Evolutionary conservation across 306 rosid genomes (phyloP).

Genomic region (Pachyrhizus erosus): DNA sequence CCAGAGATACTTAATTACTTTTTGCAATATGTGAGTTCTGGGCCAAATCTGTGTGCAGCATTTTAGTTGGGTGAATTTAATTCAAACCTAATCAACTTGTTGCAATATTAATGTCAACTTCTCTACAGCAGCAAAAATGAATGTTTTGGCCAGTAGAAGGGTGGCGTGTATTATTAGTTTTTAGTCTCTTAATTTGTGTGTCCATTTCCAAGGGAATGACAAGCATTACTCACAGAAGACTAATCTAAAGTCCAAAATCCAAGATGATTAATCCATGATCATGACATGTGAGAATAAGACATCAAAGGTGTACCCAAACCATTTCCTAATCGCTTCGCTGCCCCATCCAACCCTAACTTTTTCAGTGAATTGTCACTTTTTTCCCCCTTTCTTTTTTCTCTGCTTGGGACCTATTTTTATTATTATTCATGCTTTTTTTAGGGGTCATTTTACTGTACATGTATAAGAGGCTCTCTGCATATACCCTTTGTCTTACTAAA

Average conservation of each 20-base stretch:
- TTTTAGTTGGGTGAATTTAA: background rate
- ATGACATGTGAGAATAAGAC: slow-evolving; percentile 37
- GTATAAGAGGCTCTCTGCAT: background rate
- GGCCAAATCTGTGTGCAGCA: background rate
- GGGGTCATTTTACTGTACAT: background rate
- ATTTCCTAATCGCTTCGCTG: background rate
- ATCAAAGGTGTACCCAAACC: slow-evolving; percentile 19
- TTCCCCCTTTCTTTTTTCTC: background rate
- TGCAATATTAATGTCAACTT: slow-evolving; percentile 17
- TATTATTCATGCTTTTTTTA: background rate
- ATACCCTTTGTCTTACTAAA: slow-evolving; percentile 17
- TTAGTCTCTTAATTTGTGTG: slow-evolving; percentile 8
- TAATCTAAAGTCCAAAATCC: slow-evolving; percentile 18
- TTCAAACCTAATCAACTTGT: slow-evolving; percentile 21
- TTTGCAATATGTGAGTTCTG: background rate
- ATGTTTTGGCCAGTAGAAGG: background rate
- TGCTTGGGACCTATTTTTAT: background rate
- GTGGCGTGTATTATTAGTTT: background rate
- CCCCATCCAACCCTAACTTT: background rate
- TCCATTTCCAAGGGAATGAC: slow-evolving; percentile 34
- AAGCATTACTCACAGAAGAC: slow-evolving; percentile 13
- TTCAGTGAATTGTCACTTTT: slow-evolving; percentile 6
- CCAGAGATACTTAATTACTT: too few species aligned
- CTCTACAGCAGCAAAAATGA: background rate
- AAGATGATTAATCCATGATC: slow-evolving; percentile 33